A percentile compares a stretch with the other conserved stretches of the same genome.
Evolutionary conservation across 192 early-diverging fungal species (phyloP).

Genomic region (Backusella mclennaniae): DNA sequence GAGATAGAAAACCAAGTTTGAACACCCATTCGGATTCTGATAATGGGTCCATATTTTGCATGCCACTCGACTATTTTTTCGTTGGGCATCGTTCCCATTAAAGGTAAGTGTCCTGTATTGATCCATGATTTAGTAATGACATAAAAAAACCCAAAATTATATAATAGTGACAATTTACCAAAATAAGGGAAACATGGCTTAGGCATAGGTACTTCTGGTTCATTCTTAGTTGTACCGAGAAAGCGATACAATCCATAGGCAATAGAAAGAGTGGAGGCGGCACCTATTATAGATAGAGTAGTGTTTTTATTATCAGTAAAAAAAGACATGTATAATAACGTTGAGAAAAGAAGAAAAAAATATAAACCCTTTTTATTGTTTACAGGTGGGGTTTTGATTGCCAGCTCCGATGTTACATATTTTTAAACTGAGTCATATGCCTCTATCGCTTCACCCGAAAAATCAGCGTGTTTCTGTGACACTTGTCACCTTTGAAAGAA

Average conservation of each 20-base stretch:
- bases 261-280: not conserved
- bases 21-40: not conserved
- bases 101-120: not conserved
- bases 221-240: not conserved
- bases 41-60: conserved; percentile 1
- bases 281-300: not conserved
- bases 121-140: not conserved
- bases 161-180: not conserved
- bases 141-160: too few relatives aligned
- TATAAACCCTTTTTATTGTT: not conserved
- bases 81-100: not conserved
- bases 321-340: not conserved
- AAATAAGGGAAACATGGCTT: not conserved
- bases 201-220: not conserved
- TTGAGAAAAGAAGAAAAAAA: not conserved
- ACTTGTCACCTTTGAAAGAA: not conserved
- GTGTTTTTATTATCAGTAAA: not conserved
- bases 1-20: not conserved
- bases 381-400: not conserved
- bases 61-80: not conserved
- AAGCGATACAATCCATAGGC: not conserved
- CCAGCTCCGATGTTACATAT: not conserved
- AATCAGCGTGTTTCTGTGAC: not conserved
- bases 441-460: not conserved
- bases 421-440: not conserved